Conservation (phyloP, 768 basidiomycete genomes). For the Hypholoma fasciculare region DNA sequence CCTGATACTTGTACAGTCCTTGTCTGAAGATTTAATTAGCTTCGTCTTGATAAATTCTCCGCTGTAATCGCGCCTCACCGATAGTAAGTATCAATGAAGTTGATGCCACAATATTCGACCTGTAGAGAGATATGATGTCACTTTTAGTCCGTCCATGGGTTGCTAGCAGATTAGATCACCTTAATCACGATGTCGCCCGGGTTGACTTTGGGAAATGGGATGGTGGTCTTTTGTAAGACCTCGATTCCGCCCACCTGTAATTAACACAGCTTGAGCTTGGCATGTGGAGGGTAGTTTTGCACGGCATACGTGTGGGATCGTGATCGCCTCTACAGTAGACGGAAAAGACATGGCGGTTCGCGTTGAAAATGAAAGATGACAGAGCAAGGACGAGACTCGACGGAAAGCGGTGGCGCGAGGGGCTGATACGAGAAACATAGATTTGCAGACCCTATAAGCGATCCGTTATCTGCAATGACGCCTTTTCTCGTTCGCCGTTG, state of each 20-base stretch:
- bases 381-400: constrained; percentile 1
- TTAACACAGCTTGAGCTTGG: background rate
- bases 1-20: constrained; percentile 61
- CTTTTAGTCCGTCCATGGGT: background rate
- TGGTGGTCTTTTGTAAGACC: constrained; percentile 64
- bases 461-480: background rate
- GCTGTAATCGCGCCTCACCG: constrained; percentile 39
- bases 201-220: constrained; percentile 67
- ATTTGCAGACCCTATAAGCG: background rate
- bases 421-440: constrained; percentile 2
- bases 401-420: constrained; percentile 28
- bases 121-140: constrained; percentile 19
- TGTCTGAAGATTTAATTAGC: constrained; percentile 30
- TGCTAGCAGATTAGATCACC: constrained; percentile 19
- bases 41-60: background rate
- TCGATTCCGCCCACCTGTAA: constrained; percentile 69
- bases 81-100: constrained; percentile 87
- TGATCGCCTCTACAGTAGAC: constrained; percentile 65
- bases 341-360: constrained; percentile 50
- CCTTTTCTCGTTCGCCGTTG: background rate
- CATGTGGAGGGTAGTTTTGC: background rate
- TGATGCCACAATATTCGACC: constrained; percentile 79
- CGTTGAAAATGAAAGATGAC: background rate
- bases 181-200: constrained; percentile 60
- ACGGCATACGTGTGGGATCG: constrained; percentile 51